Evolutionary conservation across 345 rosid genomes (phyloP), one percentile per base, ranked within the genome.

Genomic region (Isatis tinctoria): DNA sequence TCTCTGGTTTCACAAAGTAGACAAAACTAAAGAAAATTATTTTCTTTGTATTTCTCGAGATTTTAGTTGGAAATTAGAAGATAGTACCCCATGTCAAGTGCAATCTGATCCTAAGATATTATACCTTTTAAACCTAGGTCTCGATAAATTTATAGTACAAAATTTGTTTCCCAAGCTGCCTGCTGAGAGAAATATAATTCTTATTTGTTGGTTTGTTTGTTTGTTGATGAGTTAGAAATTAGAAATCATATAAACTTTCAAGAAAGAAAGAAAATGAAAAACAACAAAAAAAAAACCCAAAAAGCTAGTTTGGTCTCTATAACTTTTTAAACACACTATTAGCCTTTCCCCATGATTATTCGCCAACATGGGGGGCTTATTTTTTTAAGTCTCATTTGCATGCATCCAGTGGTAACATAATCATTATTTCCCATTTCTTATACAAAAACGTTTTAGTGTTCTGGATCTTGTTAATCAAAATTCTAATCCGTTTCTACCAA

Each of bases 391-490:
- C 47, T 64, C 76, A 57, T 71, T 65, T 77, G 80, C 80, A 77
- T 77, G 80, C 80, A 77, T 77, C 76, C 72, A 77, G 80, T 77
- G 80, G 80, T 77, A 77, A 65, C 80, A 77, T 71, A 77, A 77
- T 77, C 80, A 77, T 77, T 65, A 36, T 33, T 51, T 51, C 18
- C 66, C 63, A 14, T 58, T 70, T 60, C 27, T 62, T 44, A 22
- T 30, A 58, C 51, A 64, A 18, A 56, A 20, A 39, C 14, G 26
- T 45, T 43, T 35, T 76, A 53, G 61, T 69, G 61, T 35, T 56
- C 56, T 57, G 45, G 71, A 70, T 71, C 61, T 64, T 70, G 56
- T 58, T 64, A 76, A 72, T 70, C 80, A 57, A 70, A 56, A 70
- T 56, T 40, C 70, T 76, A 76, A 62, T 76, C 70, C 79, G 30